Evolutionary conservation across 169 alveolate species (phyloP), one percentile per base, ranked within the genome.

Genomic region (Plasmodium malariae): DNA sequence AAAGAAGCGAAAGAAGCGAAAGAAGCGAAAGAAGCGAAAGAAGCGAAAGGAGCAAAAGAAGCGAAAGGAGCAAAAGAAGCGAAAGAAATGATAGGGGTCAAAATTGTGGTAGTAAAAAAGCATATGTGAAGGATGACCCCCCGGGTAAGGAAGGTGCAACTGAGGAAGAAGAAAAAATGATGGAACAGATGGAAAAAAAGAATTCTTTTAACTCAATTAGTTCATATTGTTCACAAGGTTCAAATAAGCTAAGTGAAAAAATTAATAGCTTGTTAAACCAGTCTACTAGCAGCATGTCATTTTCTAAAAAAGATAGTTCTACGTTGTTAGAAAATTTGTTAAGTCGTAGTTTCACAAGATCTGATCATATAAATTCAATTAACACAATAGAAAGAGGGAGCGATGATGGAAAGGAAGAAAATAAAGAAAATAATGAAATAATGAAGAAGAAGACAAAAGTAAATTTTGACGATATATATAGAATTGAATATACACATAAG

Each of bases 191-290:
- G 51, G 19, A 45, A 62, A 63, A 9, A 1, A 76, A 76, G 0
- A 14, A 28, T 55, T 55, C 69, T 0, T 17, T 9, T 32, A 2
- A 48, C 5, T 62, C 87, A 30, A 17, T 12, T 11, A 3, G 43
- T 83, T 83, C 91, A 28, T 21, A 26, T 59, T 12, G 40, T 30
- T 48, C 89, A 59, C 28, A 40, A 28, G 54, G 48, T 21, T 86
- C 85, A 34, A 60, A 70, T 57, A 17, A 62, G 45, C 7, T 86
- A 69, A 86, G 87, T 72, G 92, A 86, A 62, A 43, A 68, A 69
- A 86, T 86, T 43, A 70, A 86, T 48, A 86, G 92, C 24, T 36
- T 86, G 37, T 14, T 86, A 19, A 83, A 67, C 21, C 72, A 83
- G 1, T 59, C 78, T 7, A 67, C 40, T 57, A 83, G 72, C 19